Conservation (phyloP, 768 basidiomycete species). For the Termitomyces eurrhizus region DNA sequence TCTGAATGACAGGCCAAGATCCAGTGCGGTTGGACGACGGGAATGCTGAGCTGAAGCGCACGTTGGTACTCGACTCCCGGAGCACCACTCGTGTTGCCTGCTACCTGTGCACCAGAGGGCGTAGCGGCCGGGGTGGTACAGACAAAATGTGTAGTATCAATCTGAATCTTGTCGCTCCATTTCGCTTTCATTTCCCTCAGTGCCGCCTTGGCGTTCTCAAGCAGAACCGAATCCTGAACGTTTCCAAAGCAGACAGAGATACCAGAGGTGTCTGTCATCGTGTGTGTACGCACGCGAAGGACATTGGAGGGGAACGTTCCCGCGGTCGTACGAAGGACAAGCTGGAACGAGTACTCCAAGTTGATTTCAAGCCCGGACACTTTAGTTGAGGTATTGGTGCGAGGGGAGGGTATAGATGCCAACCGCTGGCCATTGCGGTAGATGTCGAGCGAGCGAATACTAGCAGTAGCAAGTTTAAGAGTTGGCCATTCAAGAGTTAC, state of each 20-base stretch:
- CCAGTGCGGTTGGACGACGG: slow-evolving; percentile 95
- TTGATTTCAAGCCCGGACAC: slow-evolving; percentile 77
- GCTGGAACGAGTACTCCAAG: slow-evolving; percentile 91
- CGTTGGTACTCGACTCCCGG: slow-evolving; percentile 91
- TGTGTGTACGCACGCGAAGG: slow-evolving; percentile 83
- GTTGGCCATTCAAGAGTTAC: slow-evolving; percentile 95
- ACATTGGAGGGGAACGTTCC: slow-evolving; percentile 87
- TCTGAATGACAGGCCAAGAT: slow-evolving; percentile 84
- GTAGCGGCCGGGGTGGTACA: slow-evolving; percentile 85
- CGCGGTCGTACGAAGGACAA: slow-evolving; percentile 88
- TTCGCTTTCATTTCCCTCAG: slow-evolving; percentile 83
- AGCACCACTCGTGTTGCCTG: slow-evolving; percentile 48
- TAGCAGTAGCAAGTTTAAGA: slow-evolving; percentile 79
- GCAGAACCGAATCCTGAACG: slow-evolving; percentile 67
- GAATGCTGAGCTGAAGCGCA: slow-evolving; percentile 91
- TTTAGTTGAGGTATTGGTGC: slow-evolving; percentile 84
- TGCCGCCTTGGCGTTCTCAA: slow-evolving; percentile 80
- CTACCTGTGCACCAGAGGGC: slow-evolving; percentile 50
- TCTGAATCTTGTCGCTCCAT: slow-evolving; percentile 91
- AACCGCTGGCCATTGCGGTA: slow-evolving; percentile 89
- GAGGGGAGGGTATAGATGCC: slow-evolving; percentile 78
- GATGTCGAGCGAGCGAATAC: slow-evolving; percentile 85
- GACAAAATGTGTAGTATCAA: slow-evolving; percentile 98
- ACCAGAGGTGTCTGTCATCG: slow-evolving; percentile 92
- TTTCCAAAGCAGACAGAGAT: slow-evolving; percentile 95